phyloP scores from a whole-genome alignment of 768 basidiomycete species.

The Tephrocybe sp. region DNA sequence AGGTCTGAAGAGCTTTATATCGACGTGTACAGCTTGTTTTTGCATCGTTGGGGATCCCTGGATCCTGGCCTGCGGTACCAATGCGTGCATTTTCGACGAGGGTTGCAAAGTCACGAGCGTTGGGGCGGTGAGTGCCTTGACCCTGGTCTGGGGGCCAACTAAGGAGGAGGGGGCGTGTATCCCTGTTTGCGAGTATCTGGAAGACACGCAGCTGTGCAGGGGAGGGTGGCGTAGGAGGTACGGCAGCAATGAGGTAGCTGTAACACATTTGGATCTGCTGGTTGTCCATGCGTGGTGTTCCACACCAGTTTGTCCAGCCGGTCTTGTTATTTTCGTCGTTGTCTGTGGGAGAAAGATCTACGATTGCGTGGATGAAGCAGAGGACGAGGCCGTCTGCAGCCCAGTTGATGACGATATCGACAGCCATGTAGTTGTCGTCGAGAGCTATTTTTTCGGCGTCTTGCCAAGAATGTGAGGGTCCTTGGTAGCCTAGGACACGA shows the following conservation, averaged over 20 bases:
- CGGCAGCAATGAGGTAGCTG: conserved; percentile 51
- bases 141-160: conserved; percentile 76
- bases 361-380: conserved; percentile 84
- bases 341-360: conserved; percentile 67
- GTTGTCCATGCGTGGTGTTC: conserved; percentile 60
- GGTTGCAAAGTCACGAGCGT: conserved; percentile 49
- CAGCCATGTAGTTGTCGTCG: conserved; percentile 78
- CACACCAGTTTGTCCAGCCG: conserved; percentile 87
- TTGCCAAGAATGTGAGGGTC: conserved; percentile 50
- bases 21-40: conserved; percentile 86
- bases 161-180: conserved; percentile 55
- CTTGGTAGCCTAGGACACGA: conserved; percentile 65
- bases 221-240: conserved; percentile 43
- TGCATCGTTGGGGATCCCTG: conserved; percentile 49
- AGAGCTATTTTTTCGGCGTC: conserved; percentile 67
- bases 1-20: conserved; percentile 69
- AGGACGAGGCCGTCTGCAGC: conserved; percentile 84
- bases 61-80: conserved; percentile 40
- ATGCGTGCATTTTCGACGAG: conserved; percentile 71
- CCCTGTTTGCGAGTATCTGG: conserved; percentile 69
- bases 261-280: conserved; percentile 61
- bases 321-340: conserved; percentile 74
- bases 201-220: conserved; percentile 61
- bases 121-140: conserved; percentile 30
- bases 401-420: conserved; percentile 89